Base-by-base conservation (phyloP, 2,329 filamentous ascomycete species). In the Aspergillus glaucus region DNA sequence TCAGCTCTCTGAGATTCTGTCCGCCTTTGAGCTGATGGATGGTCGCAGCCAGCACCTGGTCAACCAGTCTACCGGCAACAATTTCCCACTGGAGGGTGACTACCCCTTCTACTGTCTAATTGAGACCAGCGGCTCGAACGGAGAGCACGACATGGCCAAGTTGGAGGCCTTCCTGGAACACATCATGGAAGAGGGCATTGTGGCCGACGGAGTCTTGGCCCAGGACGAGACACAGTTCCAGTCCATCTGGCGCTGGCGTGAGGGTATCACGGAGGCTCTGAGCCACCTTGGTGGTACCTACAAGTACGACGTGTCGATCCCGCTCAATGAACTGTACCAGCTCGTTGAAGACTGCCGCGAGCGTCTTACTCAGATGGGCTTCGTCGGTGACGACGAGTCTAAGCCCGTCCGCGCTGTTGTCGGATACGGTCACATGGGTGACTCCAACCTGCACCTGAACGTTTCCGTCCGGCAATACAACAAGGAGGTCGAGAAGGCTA, bases 1-100 rank as follows among this genome's bases (percentile, higher is more conserved):
- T 36, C 88, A 95, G 66, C 81, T 98, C 1, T 89, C 87, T 1
- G 93, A 98, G 72, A 97, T 98, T 60, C 79, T 98, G 4, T 97
- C 92, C 2, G 93, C 93, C 0, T 98, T 98, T 65, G 93, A 98
- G 74, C 78, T 98, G 55, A 98, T 98, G 92, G 93, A 98, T 60
- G 82, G 81, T 15, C 78, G 82, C 54, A 92, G 84, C 54, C 93
- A 97, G 71, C 76, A 82, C 53, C 75, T 95, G 36, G 88, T 95
- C 36, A 78, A 82, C 48, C 74, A 78, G 47, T 86, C 90, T 32
- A 89, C 86, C 9, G 83, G 84, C 22, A 87, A 86, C 63, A 88
- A 86, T 63, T 78, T 83, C 49, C 93, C 93, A 0, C 77, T 98
- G 2, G 90, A 95, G 57, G 83, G 78, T 47, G 82, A 90, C 34